Conservation (phyloP, 2,329 filamentous ascomycete genomes). For the Sporothrix luriei region DNA sequence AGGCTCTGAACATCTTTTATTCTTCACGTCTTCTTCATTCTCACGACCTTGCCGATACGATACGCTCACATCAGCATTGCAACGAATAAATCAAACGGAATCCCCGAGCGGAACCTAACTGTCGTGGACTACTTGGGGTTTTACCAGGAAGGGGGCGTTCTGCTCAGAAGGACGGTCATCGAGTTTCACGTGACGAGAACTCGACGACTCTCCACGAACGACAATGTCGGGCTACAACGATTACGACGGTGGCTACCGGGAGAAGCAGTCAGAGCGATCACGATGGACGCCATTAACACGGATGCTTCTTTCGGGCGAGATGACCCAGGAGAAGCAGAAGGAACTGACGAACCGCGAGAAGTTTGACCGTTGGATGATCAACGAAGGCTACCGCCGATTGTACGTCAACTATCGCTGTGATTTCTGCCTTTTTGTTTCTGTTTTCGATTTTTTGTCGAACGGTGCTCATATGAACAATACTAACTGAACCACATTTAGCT, state of each 20-base stretch:
- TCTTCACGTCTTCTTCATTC: slow-evolving; percentile 29
- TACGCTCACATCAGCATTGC: neutral
- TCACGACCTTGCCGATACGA: neutral
- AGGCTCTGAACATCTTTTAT: slow-evolving; percentile 54
- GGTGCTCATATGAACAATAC: neutral
- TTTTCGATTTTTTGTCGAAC: slow-evolving; percentile 35
- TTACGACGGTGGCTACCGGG: slow-evolving; percentile 40
- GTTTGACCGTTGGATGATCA: slow-evolving; percentile 86
- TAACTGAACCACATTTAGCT: slow-evolving; percentile 50
- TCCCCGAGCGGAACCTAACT: neutral
- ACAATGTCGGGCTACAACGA: slow-evolving; percentile 45
- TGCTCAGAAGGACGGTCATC: neutral
- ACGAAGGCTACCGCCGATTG: slow-evolving; percentile 81
- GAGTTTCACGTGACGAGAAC: neutral
- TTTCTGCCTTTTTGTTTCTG: neutral
- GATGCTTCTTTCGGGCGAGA: slow-evolving; percentile 80
- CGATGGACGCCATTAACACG: slow-evolving; percentile 81
- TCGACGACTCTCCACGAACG: neutral
- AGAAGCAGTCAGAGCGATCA: slow-evolving; percentile 65
- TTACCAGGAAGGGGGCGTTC: slow-evolving; percentile 12
- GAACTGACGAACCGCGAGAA: slow-evolving; percentile 69
- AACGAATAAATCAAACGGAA: neutral
- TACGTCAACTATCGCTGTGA: slow-evolving; percentile 49
- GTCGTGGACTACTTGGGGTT: slow-evolving; percentile 12
- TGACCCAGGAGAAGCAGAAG: slow-evolving; percentile 72